These are phyloP conservation scores for Jackrogersella multiformis DNA, from an alignment of 495 filamentous ascomycete genomes.

Conservation along the genomic window DNA sequence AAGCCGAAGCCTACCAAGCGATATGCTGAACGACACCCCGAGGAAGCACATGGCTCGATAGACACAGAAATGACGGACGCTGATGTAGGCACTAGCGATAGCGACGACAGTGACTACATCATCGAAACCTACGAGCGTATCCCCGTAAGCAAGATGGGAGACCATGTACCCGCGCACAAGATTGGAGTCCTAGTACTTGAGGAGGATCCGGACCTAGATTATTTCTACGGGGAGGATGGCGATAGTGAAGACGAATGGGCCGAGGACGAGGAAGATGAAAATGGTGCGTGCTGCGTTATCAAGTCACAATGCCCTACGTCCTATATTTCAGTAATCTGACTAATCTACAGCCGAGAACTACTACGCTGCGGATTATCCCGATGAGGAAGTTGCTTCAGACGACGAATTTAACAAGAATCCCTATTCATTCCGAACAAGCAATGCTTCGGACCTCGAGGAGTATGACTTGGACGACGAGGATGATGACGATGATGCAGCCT, in stretches of 20 bases:
- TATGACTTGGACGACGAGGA: constrained; percentile 40
- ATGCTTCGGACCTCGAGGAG: constrained; percentile 59
- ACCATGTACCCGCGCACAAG: constrained; percentile 49
- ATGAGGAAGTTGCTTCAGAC: constrained; percentile 64
- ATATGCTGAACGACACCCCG: constrained; percentile 60
- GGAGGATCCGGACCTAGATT: constrained; percentile 60
- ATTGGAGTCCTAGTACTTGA: constrained; percentile 63
- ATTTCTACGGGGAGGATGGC: constrained; percentile 58
- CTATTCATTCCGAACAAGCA: constrained; percentile 55
- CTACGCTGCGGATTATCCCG: constrained; percentile 64
- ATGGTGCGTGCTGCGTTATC: constrained; percentile 50
- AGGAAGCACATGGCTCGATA: constrained; percentile 28
- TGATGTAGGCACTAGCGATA: constrained; percentile 46
- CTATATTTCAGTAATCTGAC: constrained; percentile 6
- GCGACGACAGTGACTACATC: constrained; percentile 61
- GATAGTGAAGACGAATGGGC: constrained; percentile 58
- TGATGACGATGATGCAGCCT: constrained; percentile 38
- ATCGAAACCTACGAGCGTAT: constrained; percentile 64
- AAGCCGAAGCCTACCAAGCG: constrained; percentile 58
- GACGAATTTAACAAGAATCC: constrained; percentile 60
- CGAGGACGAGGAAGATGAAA: constrained; percentile 66
- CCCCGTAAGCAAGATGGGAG: constrained; percentile 55
- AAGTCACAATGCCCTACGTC: background rate
- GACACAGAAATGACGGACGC: constrained; percentile 44
- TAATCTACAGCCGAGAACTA: constrained; percentile 61